phyloP scores from a whole-genome alignment of 306 rosid genomes.

The Albizia julibrissin region DNA sequence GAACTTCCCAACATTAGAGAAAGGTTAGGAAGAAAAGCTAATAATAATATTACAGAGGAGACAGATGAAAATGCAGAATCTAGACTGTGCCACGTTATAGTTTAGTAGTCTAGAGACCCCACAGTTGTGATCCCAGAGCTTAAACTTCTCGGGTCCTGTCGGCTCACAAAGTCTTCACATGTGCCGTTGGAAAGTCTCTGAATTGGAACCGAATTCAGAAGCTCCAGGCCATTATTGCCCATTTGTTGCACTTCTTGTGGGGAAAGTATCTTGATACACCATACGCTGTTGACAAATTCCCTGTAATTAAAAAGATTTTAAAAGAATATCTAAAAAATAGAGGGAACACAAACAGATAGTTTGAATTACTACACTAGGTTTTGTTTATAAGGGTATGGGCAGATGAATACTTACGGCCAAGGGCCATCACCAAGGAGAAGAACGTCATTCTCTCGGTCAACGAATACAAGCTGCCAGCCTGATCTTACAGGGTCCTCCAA shows the following conservation, averaged over 20 bases:
- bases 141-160: conserved; percentile 77
- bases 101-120: conserved; percentile 84
- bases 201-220: conserved; percentile 71
- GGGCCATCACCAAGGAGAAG: conserved; percentile 95
- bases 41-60: conserved; percentile 58
- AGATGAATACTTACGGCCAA: conserved; percentile 52
- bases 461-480: conserved; percentile 99
- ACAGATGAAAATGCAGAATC: conserved; percentile 36
- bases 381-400: neutral
- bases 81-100: conserved; percentile 38
- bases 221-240: conserved; percentile 83
- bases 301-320: conserved; percentile 46
- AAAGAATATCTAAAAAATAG: neutral
- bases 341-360: neutral
- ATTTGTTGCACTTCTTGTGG: conserved; percentile 94
- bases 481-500: conserved; percentile 99
- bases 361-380: neutral
- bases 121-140: conserved; percentile 76
- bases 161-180: conserved; percentile 68
- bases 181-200: conserved; percentile 78
- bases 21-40: conserved; percentile 41
- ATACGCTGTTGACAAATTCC: conserved; percentile 92
- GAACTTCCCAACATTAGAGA: conserved; percentile 41
- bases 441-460: conserved; percentile 95
- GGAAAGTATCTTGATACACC: conserved; percentile 98